A percentile compares a stretch with the other conserved stretches of the same genome.
phyloP scores from a whole-genome alignment of 345 rosid species.

The Cardamine chenopodiifolia region DNA sequence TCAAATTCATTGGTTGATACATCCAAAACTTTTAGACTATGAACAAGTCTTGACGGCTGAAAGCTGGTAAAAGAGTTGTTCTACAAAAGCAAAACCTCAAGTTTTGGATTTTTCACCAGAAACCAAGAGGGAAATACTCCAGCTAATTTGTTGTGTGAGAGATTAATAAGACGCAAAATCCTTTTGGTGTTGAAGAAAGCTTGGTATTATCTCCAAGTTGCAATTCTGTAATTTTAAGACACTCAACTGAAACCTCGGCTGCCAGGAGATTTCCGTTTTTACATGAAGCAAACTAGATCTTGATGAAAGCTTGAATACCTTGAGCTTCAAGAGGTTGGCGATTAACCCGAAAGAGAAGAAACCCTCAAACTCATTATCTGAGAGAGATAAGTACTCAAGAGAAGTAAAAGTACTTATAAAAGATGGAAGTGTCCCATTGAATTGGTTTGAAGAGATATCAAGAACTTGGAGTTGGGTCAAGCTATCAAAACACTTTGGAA shows the following conservation, averaged over 20 bases:
- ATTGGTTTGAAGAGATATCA: constrained; percentile 21
- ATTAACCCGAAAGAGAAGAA: no score
- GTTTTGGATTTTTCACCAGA: neutral
- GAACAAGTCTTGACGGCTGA: neutral
- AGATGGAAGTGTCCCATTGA: no score
- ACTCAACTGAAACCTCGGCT: constrained; percentile 11
- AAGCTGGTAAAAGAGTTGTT: constrained; percentile 11
- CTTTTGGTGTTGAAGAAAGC: constrained; percentile 22
- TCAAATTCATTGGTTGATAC: neutral
- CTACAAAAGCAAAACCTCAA: constrained; percentile 5
- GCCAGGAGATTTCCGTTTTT: neutral
- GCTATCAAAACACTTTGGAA: constrained; percentile 15
- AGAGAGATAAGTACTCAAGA: no score
- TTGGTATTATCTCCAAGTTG: constrained; percentile 5
- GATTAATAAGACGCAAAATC: constrained; percentile 18
- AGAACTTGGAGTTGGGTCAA: constrained; percentile 21
- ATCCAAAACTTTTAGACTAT: neutral
- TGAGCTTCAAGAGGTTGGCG: no score
- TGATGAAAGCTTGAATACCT: no score
- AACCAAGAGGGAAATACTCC: constrained; percentile 27
- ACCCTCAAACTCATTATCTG: no score
- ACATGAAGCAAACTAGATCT: neutral
- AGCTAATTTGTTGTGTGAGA: constrained; percentile 11
- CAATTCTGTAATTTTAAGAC: neutral
- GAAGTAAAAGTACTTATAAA: no score